Evolutionary conservation across 139 green algal species (phyloP), one percentile per base, ranked within the genome.

Genomic region (Deuterostichococcus epilithicus): DNA sequence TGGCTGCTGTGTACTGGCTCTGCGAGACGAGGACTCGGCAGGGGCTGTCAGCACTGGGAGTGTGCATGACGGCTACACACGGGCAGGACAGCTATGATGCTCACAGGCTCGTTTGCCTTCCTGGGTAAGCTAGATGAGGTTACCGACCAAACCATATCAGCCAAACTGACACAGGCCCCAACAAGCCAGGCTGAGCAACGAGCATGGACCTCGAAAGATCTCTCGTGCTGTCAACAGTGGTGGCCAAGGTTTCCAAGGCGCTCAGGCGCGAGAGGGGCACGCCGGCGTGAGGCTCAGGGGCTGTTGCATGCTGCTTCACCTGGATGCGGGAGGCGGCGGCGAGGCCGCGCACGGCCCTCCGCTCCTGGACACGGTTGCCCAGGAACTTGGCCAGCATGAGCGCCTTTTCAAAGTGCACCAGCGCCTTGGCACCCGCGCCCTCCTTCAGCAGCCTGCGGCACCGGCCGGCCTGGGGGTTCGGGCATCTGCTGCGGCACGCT

Each of bases 361-460:
- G 82, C 83, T 98, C 87, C 77, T 96, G 90, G 26, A 95, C 69
- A 78, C 81, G 89, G 76, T 97, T 88, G 1, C 81, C 83, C 2
- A 90, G 73, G 0, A 78, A 85, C 81, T 88, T 92, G 28, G 90
- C 91, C 71, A 97, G 86, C 91, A 98, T 95, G 25, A 95, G 90
- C 70, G 94, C 94, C 85, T 97, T 97, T 79, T 98, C 93, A 80
- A 98, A 98, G 23, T 92, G 84, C 39, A 97, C 91, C 89, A 98
- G 87, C 1, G 94, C 94, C 0, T 81, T 88, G 1, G 86, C 72
- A 18, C 90, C 93, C 63, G 92, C 91, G 69, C 86, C 78, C 36
- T 95, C 89, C 87, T 96, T 95, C n/a, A 98, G 85, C 67, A 97
- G 71, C 37, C 78, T 82, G 78, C 78, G 35, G 6, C 26, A 30